phyloP scores from a whole-genome alignment of 306 rosid species.

The Cucurbita ficifolia region DNA sequence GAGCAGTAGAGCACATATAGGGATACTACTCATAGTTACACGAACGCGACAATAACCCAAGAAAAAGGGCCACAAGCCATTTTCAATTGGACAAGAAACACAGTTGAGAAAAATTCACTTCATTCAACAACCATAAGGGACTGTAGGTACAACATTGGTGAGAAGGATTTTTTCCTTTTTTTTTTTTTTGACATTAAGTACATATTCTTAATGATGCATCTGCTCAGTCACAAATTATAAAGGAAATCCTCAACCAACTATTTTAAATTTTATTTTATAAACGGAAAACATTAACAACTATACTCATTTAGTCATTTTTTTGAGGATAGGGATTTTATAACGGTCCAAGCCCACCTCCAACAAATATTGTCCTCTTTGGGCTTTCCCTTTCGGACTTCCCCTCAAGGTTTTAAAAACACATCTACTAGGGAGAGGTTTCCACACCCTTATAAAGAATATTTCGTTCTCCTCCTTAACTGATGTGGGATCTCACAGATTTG shows the following conservation, averaged over 20 bases:
- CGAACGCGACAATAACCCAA: not conserved
- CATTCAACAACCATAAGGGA: not conserved
- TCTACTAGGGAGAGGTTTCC: too few relatives aligned
- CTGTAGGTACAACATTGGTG: not conserved
- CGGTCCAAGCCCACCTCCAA: too few relatives aligned
- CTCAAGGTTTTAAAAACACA: too few relatives aligned
- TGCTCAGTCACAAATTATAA: not conserved
- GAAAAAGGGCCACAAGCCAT: not conserved
- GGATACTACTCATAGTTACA: not conserved
- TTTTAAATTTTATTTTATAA: not conserved
- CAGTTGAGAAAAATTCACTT: not conserved
- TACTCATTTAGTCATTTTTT: not conserved
- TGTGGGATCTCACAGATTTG: too few relatives aligned
- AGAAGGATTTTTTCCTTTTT: too few relatives aligned
- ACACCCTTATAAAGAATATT: too few relatives aligned
- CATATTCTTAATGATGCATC: not conserved
- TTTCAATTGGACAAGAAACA: not conserved
- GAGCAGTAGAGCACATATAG: not conserved
- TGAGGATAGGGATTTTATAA: too few relatives aligned
- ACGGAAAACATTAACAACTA: not conserved
- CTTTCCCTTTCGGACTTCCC: too few relatives aligned
- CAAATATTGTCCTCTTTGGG: too few relatives aligned
- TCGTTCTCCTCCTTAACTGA: too few relatives aligned
- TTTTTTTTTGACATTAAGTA: not conserved
- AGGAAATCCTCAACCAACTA: not conserved